These are phyloP conservation scores for Penicillium sp. DNA, from an alignment of 2,329 filamentous ascomycete species.

Conservation along the genomic window DNA sequence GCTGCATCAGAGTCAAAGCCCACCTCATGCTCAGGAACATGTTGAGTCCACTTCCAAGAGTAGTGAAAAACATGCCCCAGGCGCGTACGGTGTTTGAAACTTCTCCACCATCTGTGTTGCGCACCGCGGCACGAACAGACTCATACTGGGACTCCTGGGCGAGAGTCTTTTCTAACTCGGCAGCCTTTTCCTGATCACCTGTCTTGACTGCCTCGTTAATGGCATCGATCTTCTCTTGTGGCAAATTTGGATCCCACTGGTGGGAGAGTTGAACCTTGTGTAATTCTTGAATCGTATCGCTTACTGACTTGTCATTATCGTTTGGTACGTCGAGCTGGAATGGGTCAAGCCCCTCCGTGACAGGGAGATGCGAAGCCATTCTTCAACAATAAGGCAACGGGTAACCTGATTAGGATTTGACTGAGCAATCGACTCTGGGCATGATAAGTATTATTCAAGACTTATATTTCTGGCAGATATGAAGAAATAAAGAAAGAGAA, in stretches of 20 bases:
- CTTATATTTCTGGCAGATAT: background rate
- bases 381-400: background rate
- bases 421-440: background rate
- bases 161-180: slow-evolving; percentile 46
- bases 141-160: slow-evolving; percentile 64
- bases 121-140: slow-evolving; percentile 60
- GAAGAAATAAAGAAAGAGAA: background rate
- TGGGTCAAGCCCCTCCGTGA: slow-evolving; percentile 1
- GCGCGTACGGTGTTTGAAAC: slow-evolving; percentile 61
- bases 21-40: slow-evolving; percentile 55
- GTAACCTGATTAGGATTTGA: background rate
- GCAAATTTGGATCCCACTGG: slow-evolving; percentile 60
- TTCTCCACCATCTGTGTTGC: slow-evolving; percentile 60
- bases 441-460: background rate
- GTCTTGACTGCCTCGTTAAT: slow-evolving; percentile 55
- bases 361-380: background rate
- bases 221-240: slow-evolving; percentile 58
- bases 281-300: slow-evolving; percentile 5
- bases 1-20: background rate
- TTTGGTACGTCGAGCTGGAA: background rate
- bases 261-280: slow-evolving; percentile 10
- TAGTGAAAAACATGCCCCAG: slow-evolving; percentile 58
- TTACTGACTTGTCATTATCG: background rate
- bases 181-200: slow-evolving; percentile 57
- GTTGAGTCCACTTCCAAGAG: slow-evolving; percentile 57